Base-by-base conservation (phyloP, 202 grass and related monocot genomes). In the Carex arenaria region DNA sequence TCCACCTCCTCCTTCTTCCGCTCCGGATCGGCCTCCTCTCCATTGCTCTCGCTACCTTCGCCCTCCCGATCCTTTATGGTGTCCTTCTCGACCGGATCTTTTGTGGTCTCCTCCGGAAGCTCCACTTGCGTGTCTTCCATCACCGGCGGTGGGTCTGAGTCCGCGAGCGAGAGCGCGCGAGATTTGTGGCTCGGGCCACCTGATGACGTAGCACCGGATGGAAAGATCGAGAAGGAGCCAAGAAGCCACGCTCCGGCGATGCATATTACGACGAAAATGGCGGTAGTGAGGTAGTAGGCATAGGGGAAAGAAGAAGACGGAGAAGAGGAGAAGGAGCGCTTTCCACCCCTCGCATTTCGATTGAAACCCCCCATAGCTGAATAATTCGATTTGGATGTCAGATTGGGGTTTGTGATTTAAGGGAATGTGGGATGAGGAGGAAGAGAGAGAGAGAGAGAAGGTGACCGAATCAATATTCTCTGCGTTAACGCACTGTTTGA, bases 231-330 rank as follows among this genome's bases (percentile, higher is more conserved):
- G 17, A 92, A 91, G 15, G 92, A 90, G 3, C 89, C 85, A 6
- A 95, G 86, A 52, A 99, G 89, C 88, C 87, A 99, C 0, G 90
- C 95, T 1, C 90, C 95, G 15, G 91, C 85, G 72, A 94, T 66
- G 83, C 95, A 98, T n/a, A 95, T 85, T 28, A 88, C 77, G 28
- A 98, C 92, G 61, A 95, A 89, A 42, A 98, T 47, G 5, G 76
- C 92, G 6, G 93, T 95, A 2, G 89, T 95, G 49, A 88, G 85
- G 86, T 93, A 98, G 91, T 95, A 98, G 26, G 89, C 87, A 71
- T 78, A 92, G 71, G 87, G 87, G 1, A 85, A 83, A 20, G 92
- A 74, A 15, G 90, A 67, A 4, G 91, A 74, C 12, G 88, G 55
- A 49, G 87, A 79, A 14, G 74, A 78, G 12, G 82, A 85, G 40